Base-by-base conservation (phyloP, 1,284 basidiomycete genomes). In the Fomitopsis pinicola region DNA sequence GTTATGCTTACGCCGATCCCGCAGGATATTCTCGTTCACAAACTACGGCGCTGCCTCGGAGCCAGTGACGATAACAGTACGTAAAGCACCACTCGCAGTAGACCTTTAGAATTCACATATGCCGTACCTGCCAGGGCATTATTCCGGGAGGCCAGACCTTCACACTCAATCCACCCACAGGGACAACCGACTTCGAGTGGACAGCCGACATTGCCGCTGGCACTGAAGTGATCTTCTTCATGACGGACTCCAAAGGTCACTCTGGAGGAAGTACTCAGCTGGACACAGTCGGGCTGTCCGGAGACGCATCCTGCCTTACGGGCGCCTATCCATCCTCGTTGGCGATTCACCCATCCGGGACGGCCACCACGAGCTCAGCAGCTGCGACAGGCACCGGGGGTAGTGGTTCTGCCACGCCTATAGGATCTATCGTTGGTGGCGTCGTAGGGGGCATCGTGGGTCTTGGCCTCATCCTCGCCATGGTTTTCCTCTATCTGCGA, bases 71-170 rank as follows among this genome's bases (percentile, higher is more conserved):
- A 83, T 91, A 50, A 72, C 75, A 58, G 88, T 89, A 66, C 61
- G 80, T 73, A 42, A 17, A 48, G 30, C 50, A 9, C 1, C 14
- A 35, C 17, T 14, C 44, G n/a, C 26, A 17, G 8, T 38, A 42
- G 14, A 22, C 3, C 17, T 53, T 28, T 44, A 38, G 19, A 33
- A 36, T 33, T 44, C 62, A 17, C 35, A 38, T 2, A 3, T 38
- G n/a, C 1, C 57, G 9, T 58, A 28, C 3, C 40, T 28, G 3
- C 2, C 57, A 89, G 89, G 88, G 80, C 28, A 66, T 89, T 22
- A 82, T 92, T 60, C 89, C 89, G 14, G 82, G 82, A 17, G 90
- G 90, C 14, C 73, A 78, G 22, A 67, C 77, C 8, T 75, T 86
- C 63, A 60, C 76, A n/a, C 63, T 91, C 15, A 66, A 75, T 19